Evolutionary conservation across 1,139 yeast species (phyloP).

Genomic region (Lipomyces yarrowii): DNA sequence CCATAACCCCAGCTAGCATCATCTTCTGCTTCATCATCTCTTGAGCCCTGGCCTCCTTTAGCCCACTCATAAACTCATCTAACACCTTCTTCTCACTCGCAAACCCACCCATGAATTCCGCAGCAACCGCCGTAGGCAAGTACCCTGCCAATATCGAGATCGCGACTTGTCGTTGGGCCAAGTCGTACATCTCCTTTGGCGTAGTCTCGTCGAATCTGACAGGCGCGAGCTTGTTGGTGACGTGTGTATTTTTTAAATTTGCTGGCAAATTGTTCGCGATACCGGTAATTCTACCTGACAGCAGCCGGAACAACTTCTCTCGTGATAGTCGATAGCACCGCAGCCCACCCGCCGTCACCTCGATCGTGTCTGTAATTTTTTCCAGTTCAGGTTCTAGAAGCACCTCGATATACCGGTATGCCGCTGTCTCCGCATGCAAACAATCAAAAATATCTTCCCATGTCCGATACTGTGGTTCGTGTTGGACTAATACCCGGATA

Average conservation of each 20-base stretch:
- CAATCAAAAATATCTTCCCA: constrained; percentile 38
- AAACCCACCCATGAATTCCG: constrained; percentile 15
- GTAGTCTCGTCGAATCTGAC: constrained; percentile 35
- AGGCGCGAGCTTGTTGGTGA: constrained; percentile 36
- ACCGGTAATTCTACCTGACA: constrained; percentile 9
- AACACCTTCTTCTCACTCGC: constrained; percentile 35
- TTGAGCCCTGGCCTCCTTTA: constrained; percentile 31
- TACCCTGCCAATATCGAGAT: constrained; percentile 39
- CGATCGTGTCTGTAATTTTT: constrained; percentile 27
- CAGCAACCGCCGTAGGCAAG: constrained; percentile 35
- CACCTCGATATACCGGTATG: constrained; percentile 31
- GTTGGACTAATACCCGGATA: constrained; percentile 35
- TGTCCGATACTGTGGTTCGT: constrained; percentile 34
- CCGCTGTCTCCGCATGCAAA: constrained; percentile 1
- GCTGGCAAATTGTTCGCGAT: constrained; percentile 26
- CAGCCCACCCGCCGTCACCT: constrained; percentile 23
- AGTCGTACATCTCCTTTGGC: constrained; percentile 34
- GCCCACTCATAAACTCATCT: constrained; percentile 29
- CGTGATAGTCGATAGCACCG: constrained; percentile 23
- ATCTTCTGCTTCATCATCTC: constrained; percentile 33
- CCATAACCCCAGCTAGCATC: constrained; percentile 13
- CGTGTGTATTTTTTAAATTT: constrained; percentile 18
- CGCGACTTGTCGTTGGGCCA: constrained; percentile 38
- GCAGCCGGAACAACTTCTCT: constrained; percentile 16
- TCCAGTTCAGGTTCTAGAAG: constrained; percentile 17